Conservation (phyloP, 139 green algal species). For the Pleodorina starrii region DNA sequence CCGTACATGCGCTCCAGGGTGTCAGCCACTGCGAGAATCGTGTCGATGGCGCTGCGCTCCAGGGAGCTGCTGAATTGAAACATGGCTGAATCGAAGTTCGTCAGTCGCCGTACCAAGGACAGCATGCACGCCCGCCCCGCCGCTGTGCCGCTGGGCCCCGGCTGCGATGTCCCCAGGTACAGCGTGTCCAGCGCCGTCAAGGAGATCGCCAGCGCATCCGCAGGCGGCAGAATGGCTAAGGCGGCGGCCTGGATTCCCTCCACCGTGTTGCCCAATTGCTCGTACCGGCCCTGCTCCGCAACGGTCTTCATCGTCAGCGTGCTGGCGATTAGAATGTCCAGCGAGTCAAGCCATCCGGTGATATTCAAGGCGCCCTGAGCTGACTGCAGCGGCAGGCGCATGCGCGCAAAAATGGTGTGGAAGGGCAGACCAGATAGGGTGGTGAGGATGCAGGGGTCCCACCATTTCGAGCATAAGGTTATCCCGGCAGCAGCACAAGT, state of each 20-base stretch:
- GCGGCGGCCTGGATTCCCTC: neutral
- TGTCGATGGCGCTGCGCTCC: slow-evolving; percentile 8
- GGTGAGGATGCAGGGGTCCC: too few species aligned
- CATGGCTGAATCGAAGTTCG: neutral
- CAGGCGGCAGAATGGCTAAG: too few species aligned
- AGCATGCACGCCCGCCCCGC: neutral
- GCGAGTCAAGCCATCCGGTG: neutral
- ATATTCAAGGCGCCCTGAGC: neutral
- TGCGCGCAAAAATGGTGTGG: too few species aligned
- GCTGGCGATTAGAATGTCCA: neutral
- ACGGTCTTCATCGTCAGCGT: neutral
- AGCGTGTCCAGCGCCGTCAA: neutral
- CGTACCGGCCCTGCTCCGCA: neutral
- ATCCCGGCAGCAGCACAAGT: too few species aligned
- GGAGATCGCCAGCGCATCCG: neutral
- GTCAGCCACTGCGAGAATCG: neutral
- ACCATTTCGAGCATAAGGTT: too few species aligned
- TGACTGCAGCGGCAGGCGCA: too few species aligned
- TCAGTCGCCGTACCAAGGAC: neutral
- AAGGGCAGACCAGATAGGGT: too few species aligned
- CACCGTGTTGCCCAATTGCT: neutral
- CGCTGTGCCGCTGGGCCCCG: neutral
- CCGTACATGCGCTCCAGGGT: slow-evolving; percentile 16
- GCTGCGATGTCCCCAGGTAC: slow-evolving; percentile 12
- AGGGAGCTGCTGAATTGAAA: neutral